These are phyloP conservation scores for Melanomma pulvis-pyrius DNA, from an alignment of 495 filamentous ascomycete species.

Conservation along the genomic window DNA sequence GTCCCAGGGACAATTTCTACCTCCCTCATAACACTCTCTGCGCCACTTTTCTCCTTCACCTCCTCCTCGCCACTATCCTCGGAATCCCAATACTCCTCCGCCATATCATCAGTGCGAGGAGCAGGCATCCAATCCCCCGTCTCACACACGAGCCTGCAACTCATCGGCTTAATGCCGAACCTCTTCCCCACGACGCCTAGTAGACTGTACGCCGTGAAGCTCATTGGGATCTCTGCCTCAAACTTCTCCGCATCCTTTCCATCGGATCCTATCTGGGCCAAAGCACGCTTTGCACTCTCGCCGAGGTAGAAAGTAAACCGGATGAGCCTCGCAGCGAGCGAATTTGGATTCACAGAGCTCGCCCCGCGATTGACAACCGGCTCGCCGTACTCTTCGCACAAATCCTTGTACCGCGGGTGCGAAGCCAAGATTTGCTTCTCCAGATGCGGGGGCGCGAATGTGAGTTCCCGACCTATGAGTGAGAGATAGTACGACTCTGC, in stretches of 20 bases:
- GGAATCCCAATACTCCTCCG: conserved; percentile 57
- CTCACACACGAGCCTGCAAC: conserved; percentile 72
- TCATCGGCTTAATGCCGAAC: conserved; percentile 66
- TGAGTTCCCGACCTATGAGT: conserved; percentile 73
- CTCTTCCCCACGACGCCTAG: conserved; percentile 74
- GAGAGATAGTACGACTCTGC: conserved; percentile 92
- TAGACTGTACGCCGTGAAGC: conserved; percentile 76
- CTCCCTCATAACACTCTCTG: conserved; percentile 70
- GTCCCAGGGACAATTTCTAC: conserved; percentile 81
- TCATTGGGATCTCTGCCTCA: conserved; percentile 64
- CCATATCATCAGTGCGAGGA: conserved; percentile 55
- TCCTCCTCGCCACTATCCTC: conserved; percentile 55
- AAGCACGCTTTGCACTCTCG: conserved; percentile 37
- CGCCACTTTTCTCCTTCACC: conserved; percentile 34
- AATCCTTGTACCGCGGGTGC: conserved; percentile 70
- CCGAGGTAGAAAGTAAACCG: conserved; percentile 62
- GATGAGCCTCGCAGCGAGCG: conserved; percentile 73
- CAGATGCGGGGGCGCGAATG: conserved; percentile 58
- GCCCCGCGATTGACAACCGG: conserved; percentile 57
- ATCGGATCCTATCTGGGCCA: neutral
- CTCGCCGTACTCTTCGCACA: conserved; percentile 73
- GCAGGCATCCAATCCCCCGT: conserved; percentile 84
- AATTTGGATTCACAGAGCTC: conserved; percentile 61
- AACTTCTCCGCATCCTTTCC: neutral
- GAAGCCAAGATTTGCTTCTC: conserved; percentile 56